Conservation (phyloP, 2,329 filamentous ascomycete species). For the Verticillium nonalfalfae region DNA sequence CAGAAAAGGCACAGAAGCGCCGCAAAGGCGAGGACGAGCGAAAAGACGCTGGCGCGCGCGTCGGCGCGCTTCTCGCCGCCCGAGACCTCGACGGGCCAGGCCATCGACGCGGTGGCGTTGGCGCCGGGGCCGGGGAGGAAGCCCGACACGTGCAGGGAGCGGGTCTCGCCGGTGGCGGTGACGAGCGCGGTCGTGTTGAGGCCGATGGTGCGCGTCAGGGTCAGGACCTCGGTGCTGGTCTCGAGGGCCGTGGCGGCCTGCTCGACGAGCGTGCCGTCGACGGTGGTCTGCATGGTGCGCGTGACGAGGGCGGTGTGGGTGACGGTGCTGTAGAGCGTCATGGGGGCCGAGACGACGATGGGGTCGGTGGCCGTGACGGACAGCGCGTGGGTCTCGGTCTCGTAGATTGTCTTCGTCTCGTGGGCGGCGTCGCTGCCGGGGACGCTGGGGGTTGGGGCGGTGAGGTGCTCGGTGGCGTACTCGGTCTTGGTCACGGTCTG, state of each 20-base stretch:
- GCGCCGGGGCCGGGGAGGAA: constrained; percentile 14
- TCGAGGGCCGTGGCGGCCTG: constrained; percentile 16
- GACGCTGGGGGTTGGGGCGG: not conserved
- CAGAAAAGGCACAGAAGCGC: constrained; percentile 20
- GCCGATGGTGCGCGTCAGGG: constrained; percentile 16
- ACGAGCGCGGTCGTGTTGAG: constrained; percentile 6
- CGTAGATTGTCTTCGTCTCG: not conserved
- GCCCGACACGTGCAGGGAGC: not conserved
- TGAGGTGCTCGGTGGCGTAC: not conserved
- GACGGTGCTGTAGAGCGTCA: constrained; percentile 4
- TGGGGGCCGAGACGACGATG: constrained; percentile 1
- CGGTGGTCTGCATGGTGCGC: constrained; percentile 17
- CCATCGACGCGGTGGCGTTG: constrained; percentile 2
- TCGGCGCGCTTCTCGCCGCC: constrained; percentile 23
- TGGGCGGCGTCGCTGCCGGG: not conserved
- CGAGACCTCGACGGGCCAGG: constrained; percentile 22
- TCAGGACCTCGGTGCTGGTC: constrained; percentile 22
- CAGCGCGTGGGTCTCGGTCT: not conserved
- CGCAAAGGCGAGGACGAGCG: constrained; percentile 27
- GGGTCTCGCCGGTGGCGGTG: constrained; percentile 11
- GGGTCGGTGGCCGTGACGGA: constrained; percentile 1
- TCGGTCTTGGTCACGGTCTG: constrained; percentile 2
- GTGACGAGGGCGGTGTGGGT: constrained; percentile 7
- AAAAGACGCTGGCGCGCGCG: constrained; percentile 24
- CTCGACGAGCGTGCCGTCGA: constrained; percentile 18